A percentile compares a stretch with the other conserved stretches of the same genome.
These are phyloP conservation scores for Neurospora crassa DNA, from an alignment of 2,329 filamentous ascomycete species.

Conservation along the genomic window DNA sequence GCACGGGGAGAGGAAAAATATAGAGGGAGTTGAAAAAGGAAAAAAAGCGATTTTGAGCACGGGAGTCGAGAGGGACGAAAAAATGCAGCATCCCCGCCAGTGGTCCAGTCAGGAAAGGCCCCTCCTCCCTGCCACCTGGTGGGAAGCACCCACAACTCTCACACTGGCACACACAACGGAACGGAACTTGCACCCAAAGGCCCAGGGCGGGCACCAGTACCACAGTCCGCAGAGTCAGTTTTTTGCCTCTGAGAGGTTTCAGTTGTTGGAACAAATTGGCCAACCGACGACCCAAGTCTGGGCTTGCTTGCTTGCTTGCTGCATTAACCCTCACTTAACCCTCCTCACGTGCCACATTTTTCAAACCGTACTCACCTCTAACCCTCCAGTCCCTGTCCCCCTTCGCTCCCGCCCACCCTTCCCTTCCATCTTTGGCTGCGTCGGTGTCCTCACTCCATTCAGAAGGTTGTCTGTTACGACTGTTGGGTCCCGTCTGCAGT, in stretches of 20 bases:
- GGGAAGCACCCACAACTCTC: not conserved
- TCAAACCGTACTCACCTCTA: not conserved
- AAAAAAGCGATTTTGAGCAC: conserved; percentile 21
- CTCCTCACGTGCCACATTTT: not conserved
- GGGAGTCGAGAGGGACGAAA: conserved; percentile 17
- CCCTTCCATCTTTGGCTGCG: not conserved
- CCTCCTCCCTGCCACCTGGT: not conserved
- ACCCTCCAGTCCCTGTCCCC: not conserved
- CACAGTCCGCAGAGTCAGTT: not conserved
- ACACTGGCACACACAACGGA: not conserved
- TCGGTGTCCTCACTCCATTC: not conserved
- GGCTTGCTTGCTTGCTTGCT: not conserved
- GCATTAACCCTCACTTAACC: not conserved
- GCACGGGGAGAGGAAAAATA: conserved; percentile 12
- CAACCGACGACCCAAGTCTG: not conserved
- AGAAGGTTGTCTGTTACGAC: not conserved
- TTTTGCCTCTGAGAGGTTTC: not conserved
- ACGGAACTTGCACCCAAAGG: not conserved
- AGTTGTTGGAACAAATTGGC: not conserved
- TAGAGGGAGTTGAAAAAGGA: conserved; percentile 19
- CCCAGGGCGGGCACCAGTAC: not conserved
- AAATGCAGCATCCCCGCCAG: conserved; percentile 7
- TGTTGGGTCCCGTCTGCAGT: not conserved
- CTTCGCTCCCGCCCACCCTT: not conserved
- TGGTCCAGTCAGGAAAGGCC: not conserved